A percentile compares a stretch with the other conserved stretches of the same genome.
These are phyloP conservation scores for Barbatosphaeria neglecta DNA, from an alignment of 495 filamentous ascomycete genomes.

Conservation along the genomic window DNA sequence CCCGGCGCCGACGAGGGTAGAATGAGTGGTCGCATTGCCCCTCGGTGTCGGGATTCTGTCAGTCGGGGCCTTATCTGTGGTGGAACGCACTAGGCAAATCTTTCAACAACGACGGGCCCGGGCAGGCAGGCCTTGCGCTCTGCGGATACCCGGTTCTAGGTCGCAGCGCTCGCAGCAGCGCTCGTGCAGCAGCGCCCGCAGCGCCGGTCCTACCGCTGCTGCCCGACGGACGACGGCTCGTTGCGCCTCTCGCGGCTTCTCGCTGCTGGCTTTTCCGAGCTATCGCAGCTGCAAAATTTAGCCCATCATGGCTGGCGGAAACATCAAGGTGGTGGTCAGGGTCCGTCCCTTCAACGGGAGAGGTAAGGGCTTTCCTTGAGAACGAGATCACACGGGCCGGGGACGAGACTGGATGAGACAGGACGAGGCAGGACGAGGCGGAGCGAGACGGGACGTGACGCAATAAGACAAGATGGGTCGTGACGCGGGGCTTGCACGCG, in stretches of 20 bases:
- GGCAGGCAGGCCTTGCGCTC: background rate
- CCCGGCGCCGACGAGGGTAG: background rate
- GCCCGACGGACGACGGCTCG: background rate
- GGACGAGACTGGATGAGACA: too few relatives aligned
- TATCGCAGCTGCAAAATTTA: background rate
- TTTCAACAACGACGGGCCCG: background rate
- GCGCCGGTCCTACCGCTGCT: background rate
- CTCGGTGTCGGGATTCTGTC: background rate
- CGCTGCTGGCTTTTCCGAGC: background rate
- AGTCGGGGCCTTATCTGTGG: background rate
- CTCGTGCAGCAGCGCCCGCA: too few relatives aligned
- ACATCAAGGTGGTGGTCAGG: conserved; percentile 99
- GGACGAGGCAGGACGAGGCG: too few relatives aligned
- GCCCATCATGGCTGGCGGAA: conserved; percentile 69
- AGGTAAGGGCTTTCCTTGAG: conserved; percentile 48
- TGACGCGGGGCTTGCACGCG: too few relatives aligned
- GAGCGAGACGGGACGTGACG: too few relatives aligned
- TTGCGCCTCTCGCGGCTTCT: background rate
- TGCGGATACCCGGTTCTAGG: background rate
- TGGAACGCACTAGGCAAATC: background rate
- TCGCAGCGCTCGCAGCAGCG: background rate
- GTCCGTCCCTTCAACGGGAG: conserved; percentile 82
- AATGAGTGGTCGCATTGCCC: background rate
- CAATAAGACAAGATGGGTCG: too few relatives aligned
- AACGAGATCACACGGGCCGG: conserved; percentile 6